phyloP scores from a whole-genome alignment of 2,329 filamentous ascomycete genomes.

The Colletotrichum sp. region DNA sequence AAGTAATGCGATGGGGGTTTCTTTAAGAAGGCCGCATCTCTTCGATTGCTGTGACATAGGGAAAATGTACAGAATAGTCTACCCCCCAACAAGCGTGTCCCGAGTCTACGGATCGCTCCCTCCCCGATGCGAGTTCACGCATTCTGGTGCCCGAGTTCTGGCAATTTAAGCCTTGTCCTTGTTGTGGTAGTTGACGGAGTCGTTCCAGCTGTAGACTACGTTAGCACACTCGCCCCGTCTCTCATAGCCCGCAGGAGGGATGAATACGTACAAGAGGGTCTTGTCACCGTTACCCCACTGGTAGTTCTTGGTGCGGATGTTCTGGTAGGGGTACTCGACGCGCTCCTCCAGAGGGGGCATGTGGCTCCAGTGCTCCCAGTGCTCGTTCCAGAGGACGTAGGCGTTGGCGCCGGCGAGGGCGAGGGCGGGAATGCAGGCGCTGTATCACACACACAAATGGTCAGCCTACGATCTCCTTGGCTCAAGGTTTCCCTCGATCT shows the following conservation, averaged over 20 bases:
- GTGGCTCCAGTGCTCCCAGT: conserved; percentile 96
- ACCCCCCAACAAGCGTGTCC: conserved; percentile 10
- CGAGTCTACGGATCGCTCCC: conserved; percentile 17
- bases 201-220: conserved; percentile 77
- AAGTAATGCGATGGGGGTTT: background rate
- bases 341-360: conserved; percentile 88
- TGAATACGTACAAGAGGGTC: conserved; percentile 68
- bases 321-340: conserved; percentile 94
- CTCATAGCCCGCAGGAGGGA: background rate
- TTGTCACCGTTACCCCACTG: conserved; percentile 96
- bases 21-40: conserved; percentile 7
- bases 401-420: conserved; percentile 79
- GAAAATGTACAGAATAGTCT: conserved; percentile 31
- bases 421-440: conserved; percentile 76
- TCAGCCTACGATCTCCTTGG: background rate
- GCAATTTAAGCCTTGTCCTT: conserved; percentile 68
- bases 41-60: conserved; percentile 18
- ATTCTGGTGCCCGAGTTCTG: conserved; percentile 8
- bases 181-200: conserved; percentile 95
- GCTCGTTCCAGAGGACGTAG: conserved; percentile 89
- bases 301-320: conserved; percentile 96
- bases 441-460: conserved; percentile 39
- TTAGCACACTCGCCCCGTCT: conserved; percentile 18
- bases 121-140: background rate
- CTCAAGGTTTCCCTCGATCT: background rate